Evolutionary conservation across 306 rosid genomes (phyloP), one percentile per base, ranked within the genome.

Genomic region (Lathyrus aphaca): DNA sequence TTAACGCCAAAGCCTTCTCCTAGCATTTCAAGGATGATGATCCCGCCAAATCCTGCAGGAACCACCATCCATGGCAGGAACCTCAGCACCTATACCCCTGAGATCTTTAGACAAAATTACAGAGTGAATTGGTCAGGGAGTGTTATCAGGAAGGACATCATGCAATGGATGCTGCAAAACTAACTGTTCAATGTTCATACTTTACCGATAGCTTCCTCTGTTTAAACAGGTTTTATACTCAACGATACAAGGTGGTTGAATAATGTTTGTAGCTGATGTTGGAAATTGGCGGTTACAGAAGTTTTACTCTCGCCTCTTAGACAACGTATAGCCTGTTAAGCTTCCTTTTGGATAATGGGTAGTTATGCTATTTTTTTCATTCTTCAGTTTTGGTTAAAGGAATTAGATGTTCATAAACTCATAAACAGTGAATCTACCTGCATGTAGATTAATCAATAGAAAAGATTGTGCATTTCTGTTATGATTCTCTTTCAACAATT

Each of bases 131-230:
- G 80, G 81, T 79, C 80, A 4, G 88, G 51, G 35, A 86, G 84
- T 61, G 90, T 82, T 72, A 59, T 90, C 7, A 74, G 98, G 78
- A 82, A 74, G 49, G 96, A 91, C 76, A 84, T 91, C 74, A 63
- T 77, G 90, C 90, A 82, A 60, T 91, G 96, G 94, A 84, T 91
- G 94, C 72, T 66, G 77, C 87, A 51, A 64, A 83, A 77, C 64
- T 86, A 71, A 66, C 55, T 42, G 55, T 23, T 30, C 43, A 35
- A 32, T 40, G 35, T 40, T 38, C 16, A 45, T 60, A n/a, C 54
- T 48, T 62, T 37, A 15, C 37, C 3, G 9, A 23, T 57, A 54
- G 38, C 60, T 64, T 76, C 51, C 38, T 58, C 58, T 19, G 18
- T 51, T 32, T 49, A 13, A 19, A 40, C 53, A n/a, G 57, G 16